Base-by-base conservation (phyloP, 129 eudicot species). In the Artemisia annua region DNA sequence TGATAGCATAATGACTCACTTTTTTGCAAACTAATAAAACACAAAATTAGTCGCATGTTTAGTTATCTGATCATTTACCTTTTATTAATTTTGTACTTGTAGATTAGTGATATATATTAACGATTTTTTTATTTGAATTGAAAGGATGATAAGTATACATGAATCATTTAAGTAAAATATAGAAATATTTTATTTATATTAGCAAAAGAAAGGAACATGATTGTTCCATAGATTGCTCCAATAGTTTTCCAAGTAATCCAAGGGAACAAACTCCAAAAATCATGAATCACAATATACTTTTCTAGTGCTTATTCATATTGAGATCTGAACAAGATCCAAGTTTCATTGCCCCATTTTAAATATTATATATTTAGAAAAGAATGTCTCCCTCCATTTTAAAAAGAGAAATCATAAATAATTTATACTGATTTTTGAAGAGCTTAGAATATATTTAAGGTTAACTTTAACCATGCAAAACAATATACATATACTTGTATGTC, bases 281-380 rank as follows among this genome's bases (percentile, higher is more conserved):
- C 59, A 78, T 52, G 81, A 63, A 53, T 63, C 26, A 24, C 28
- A 11, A 75, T 32, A 30, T 60, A 30, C 43, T 4, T 9, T 16
- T 69, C 62, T 60, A 61, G 49, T 77, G 39, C 26, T 59, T 39
- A 39, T 61, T 49, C 13, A 48, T 73, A 60, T 78, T 71, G 67
- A 71, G 72, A 78, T 78, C 67, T 71, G 77, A 71, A 71, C 82
- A 71, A 63, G 82, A 78, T 78, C 82, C 77, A 71, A 63, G 32
- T 78, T 71, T 64, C 74, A 78, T 78, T 78, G 82, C 82, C 72
- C 76, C 66, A 53, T 71, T 53, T 69, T 43, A 39, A 8, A 70
- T 8, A 65, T 12, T 18, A 16, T 70, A 69, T 30, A 26, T 69
- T 20, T 19, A 48, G 52, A 32, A 20, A 39, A 69, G 24, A 4